Conservation (phyloP, 805 yeast genomes). For the Yarrowia sp. region DNA sequence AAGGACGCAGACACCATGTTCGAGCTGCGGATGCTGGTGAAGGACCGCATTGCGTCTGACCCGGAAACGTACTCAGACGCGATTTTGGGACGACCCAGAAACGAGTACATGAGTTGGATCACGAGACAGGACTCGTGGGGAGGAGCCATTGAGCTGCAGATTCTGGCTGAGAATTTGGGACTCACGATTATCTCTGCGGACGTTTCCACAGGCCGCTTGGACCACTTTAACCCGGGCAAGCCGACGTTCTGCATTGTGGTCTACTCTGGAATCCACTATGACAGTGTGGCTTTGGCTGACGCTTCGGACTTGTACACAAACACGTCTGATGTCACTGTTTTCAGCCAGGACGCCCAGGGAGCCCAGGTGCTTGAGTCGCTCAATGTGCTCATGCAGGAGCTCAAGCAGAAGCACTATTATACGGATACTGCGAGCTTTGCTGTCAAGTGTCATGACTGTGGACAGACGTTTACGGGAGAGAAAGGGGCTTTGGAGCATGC, state of each 20-base stretch:
- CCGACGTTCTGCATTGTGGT: constrained; percentile 51
- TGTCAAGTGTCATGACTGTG: constrained; percentile 58
- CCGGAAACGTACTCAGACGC: constrained; percentile 53
- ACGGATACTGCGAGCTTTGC: constrained; percentile 63
- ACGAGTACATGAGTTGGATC: constrained; percentile 62
- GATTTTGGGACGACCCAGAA: constrained; percentile 51
- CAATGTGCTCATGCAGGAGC: constrained; percentile 43
- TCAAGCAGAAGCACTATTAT: constrained; percentile 55
- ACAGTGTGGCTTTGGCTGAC: constrained; percentile 50
- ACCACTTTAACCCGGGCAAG: constrained; percentile 51
- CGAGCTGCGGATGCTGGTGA: constrained; percentile 54
- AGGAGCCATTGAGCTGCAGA: constrained; percentile 74
- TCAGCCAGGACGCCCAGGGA: constrained; percentile 42
- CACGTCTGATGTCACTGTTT: constrained; percentile 43
- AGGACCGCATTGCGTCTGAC: constrained; percentile 45
- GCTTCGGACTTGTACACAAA: constrained; percentile 31
- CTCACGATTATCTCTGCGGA: constrained; percentile 61
- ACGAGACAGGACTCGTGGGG: constrained; percentile 66
- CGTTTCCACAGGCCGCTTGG: constrained; percentile 57
- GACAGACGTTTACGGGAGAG: constrained; percentile 55
- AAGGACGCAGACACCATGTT: constrained; percentile 46
- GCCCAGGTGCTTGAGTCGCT: constrained; percentile 42
- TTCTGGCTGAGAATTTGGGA: constrained; percentile 52
- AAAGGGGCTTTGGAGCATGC: constrained; percentile 66
- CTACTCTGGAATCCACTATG: constrained; percentile 75